Conservation (phyloP, 2,329 filamentous ascomycete genomes). For the Paramyrothecium roridum region DNA sequence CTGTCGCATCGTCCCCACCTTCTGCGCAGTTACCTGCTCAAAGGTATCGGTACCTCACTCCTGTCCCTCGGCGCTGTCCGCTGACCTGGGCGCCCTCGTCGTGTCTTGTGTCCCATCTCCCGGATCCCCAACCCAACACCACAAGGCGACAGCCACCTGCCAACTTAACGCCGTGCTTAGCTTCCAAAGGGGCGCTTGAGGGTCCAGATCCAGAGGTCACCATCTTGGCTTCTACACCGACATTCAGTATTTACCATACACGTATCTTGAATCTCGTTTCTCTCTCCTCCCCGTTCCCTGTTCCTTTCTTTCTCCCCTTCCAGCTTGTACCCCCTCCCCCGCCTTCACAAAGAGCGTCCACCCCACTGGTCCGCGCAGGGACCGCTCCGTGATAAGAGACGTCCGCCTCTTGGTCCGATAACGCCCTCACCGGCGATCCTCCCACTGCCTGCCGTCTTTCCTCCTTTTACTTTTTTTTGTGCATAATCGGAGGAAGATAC, state of each 20-base stretch:
- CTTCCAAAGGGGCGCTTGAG: background rate
- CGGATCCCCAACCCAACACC: background rate
- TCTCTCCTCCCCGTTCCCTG: conserved; percentile 8
- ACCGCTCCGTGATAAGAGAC: background rate
- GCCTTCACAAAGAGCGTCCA: background rate
- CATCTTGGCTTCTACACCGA: background rate
- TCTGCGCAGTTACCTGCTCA: background rate
- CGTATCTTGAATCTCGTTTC: conserved; percentile 9
- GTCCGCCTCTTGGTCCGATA: background rate
- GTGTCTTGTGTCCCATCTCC: background rate
- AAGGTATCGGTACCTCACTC: background rate
- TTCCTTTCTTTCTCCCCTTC: conserved; percentile 2
- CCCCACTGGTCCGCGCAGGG: background rate
- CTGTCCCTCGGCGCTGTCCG: no score
- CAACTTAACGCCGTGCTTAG: background rate
- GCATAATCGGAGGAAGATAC: no score
- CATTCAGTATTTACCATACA: conserved; percentile 15
- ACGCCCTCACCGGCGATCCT: background rate
- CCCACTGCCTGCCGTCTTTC: no score
- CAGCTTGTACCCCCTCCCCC: conserved; percentile 1
- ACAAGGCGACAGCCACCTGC: background rate
- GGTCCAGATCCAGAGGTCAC: background rate
- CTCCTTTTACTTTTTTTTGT: no score
- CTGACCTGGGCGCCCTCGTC: conserved; percentile 1
- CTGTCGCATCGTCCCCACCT: conserved; percentile 1